Evolutionary conservation across 169 alveolate species (phyloP), one percentile per base, ranked within the genome.

Genomic region (Plasmodium malariae): DNA sequence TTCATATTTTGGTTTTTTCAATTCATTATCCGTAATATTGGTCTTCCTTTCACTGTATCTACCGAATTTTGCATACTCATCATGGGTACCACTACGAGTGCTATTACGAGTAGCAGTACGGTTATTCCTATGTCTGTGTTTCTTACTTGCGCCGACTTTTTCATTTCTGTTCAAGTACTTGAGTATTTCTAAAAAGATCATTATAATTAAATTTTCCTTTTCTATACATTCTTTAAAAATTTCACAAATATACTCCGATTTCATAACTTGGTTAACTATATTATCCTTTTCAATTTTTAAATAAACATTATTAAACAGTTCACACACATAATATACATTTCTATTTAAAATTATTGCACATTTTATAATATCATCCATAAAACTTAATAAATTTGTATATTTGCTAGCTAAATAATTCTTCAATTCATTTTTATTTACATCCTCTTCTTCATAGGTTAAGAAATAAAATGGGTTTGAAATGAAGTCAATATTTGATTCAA

Each of bases 371-470:
- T 86, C 92, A 2, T 86, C 92, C 69, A 69, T 57, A 26, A 54
- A 17, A 48, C 21, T 65, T 28, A 86, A 6, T 24, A 86, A 34
- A 19, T 68, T 40, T 0, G 92, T 71, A 48, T 34, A 69, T 26
- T 40, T 68, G 30, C n/a, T 72, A 3, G 21, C n/a, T 1, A 86
- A 11, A 36, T 70, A 63, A 55, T 68, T 49, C 11, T 65, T 68
- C 11, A 86, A 34, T 2, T 86, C 92, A 48, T 28, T 54, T 37
- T 86, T 86, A 43, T 86, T 86, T 45, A 86, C 57, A 40, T 86
- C 87, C 9, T 86, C 92, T 60, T 86, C 92, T 70, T 86, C 87
- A 62, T 86, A 86, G 0, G 32, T 72, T 14, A 86, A 49, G 34
- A 86, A 86, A 37, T 69, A 49, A 86, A 86, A 86, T 1, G 92